Evolutionary conservation across 345 rosid species (phyloP), one percentile per base, ranked within the genome.

Genomic region (Erysimum cheiranthoides): DNA sequence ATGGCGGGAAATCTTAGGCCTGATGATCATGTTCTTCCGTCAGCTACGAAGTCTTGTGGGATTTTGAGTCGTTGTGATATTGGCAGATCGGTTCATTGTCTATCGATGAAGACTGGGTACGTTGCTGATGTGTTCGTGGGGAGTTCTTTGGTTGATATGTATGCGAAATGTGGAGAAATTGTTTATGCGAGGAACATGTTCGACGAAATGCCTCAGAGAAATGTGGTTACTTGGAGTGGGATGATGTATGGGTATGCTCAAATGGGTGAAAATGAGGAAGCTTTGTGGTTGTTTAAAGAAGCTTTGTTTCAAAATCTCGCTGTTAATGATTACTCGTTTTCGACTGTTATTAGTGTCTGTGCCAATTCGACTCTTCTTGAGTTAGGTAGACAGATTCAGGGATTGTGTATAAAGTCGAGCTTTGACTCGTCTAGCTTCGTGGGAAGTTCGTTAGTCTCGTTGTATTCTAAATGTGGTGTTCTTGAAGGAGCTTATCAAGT

Each of bases 211-310:
- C 93, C 98, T 34, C 80, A 79, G 0, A 83, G 85, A 73, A 93
- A 93, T 65, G 92, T 91, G 10, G 98, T 93, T 52, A 89, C 97
- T 54, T 94, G 97, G 97, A 94, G 92, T 61, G 97, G 96, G 61
- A 85, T 94, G 97, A 92, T 94, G 43, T 85, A 82, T 73, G 97
- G 95, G 75, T 90, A 90, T 78, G 67, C 93, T 27, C 98, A 89
- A 49, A 38, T 85, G 76, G 93, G 91, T 70, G 92, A 85, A 68
- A 75, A 85, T 53, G 90, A 86, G 77, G 90, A 94, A 78, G 92
- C 93, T 61, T 66, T 94, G 66, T 64, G 58, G 66, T 66, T 94
- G 74, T 92, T 94, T 71, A 94, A 90, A 82, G 74, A 78, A 75
- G 89, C 92, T 10, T 45, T 92, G 51, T 66, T 74, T 52, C 82